Conservation (phyloP, 2,329 filamentous ascomycete species). For the Clarireedia monteithiana region DNA sequence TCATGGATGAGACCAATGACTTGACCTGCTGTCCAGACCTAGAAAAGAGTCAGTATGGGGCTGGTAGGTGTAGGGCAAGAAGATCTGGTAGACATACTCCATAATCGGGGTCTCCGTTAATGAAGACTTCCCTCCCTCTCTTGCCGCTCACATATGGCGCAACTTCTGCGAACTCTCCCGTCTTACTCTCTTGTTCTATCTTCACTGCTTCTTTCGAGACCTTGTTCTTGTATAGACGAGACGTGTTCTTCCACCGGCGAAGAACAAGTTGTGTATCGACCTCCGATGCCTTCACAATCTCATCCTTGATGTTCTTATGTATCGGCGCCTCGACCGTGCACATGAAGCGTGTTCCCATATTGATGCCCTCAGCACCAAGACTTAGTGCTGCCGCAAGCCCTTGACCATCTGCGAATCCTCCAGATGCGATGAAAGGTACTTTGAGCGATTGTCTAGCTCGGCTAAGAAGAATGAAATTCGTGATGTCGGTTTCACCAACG, state of each 20-base stretch:
- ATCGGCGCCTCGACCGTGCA: constrained; percentile 90
- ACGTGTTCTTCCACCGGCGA: constrained; percentile 88
- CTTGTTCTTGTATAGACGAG: constrained; percentile 82
- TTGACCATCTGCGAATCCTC: constrained; percentile 90
- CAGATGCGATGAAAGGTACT: constrained; percentile 90
- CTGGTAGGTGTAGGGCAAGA: neutral
- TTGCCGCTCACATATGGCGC: constrained; percentile 83
- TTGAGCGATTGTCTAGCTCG: constrained; percentile 75
- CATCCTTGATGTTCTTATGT: constrained; percentile 86
- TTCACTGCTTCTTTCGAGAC: constrained; percentile 72
- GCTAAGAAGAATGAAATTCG: constrained; percentile 82
- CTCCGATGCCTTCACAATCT: constrained; percentile 83
- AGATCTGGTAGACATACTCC: constrained; percentile 54
- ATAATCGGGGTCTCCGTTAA: constrained; percentile 83
- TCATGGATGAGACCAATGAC: constrained; percentile 87
- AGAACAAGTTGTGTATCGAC: constrained; percentile 86
- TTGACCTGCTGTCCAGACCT: constrained; percentile 96
- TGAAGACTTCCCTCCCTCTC: constrained; percentile 82
- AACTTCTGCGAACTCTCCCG: constrained; percentile 84
- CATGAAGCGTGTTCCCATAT: constrained; percentile 99
- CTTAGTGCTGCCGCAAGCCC: constrained; percentile 86
- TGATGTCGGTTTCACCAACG: constrained; percentile 81
- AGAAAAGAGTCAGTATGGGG: constrained; percentile 9
- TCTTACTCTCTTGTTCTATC: constrained; percentile 74
- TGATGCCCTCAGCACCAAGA: constrained; percentile 87